Base-by-base conservation (phyloP, 306 rosid species). In the Echinosophora koreensis region DNA sequence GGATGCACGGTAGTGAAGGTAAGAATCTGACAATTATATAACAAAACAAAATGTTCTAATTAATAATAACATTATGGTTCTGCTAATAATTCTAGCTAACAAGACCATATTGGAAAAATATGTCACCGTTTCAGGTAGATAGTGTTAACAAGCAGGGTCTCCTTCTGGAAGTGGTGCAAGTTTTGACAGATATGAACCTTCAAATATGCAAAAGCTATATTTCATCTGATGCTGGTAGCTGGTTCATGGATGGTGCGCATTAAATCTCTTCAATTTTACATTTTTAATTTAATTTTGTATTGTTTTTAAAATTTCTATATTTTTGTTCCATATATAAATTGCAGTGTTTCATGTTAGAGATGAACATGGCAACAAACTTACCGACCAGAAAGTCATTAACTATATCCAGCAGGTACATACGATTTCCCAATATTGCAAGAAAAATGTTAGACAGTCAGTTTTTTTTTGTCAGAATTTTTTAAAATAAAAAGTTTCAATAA, bases 1-100 rank as follows among this genome's bases (percentile, higher is more conserved):
- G 93, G 75, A 51, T 92, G 90, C 84, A 92, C 97, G 0, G 81
- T 92, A 22, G 89, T 92, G 18, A 88, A 90, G 95, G 92, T 91
- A 32, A 8, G 51, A 9, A 30, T 35, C 4, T n/a, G 0, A 56
- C 14, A 46, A 57, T n/a, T 1, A 13, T 18, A 14, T 47, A 13
- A 11, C 0, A 47, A 46, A n/a, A 12, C 37, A 56, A 39, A 12
- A 17, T 6, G 59, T 22, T 50, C 16, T 5, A 46, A 64, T 6
- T 42, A 41, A 9, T 1, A 22, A 38, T 79, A 22, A 17, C 14
- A 16, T 6, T 56, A 34, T 55, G 46, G 11, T 66, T 55, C 49
- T 27, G 16, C 35, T 35, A 35, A 5, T 9, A 8, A 7, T 44
- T 11, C 63, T 62, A 62, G 13, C 16, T 62, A 8, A 35, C 46